These are phyloP conservation scores for Phytophthora macrochlamydospora DNA, from an alignment of 352 stramenopile genomes.

Conservation along the genomic window DNA sequence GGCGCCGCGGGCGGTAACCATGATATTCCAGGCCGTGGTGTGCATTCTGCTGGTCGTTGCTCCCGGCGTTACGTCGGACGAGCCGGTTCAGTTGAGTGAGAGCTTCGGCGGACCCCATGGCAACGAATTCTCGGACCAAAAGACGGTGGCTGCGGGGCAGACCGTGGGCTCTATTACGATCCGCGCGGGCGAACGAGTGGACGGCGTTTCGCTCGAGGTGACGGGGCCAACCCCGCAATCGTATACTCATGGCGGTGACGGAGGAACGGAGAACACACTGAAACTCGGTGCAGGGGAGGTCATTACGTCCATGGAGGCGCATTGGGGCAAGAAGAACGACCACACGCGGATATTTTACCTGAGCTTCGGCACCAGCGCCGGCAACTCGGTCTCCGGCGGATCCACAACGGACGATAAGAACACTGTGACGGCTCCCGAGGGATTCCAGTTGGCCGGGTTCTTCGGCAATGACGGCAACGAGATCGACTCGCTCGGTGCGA, in stretches of 20 bases:
- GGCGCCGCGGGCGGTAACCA: background rate
- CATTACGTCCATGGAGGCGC: conserved; percentile 11
- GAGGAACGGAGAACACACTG: conserved; percentile 8
- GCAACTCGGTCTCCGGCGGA: conserved; percentile 6
- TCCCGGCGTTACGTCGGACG: background rate
- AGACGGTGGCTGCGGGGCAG: conserved; percentile 1
- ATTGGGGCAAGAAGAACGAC: conserved; percentile 10
- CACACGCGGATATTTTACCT: conserved; percentile 13
- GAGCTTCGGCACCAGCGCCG: conserved; percentile 7
- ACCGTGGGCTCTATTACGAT: conserved; percentile 13
- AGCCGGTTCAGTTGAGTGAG: conserved; percentile 12
- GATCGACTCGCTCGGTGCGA: conserved; percentile 8
- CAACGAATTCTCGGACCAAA: conserved; percentile 13
- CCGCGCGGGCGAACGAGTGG: conserved; percentile 5
- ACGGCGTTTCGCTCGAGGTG: conserved; percentile 8
- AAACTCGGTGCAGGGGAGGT: conserved; percentile 4
- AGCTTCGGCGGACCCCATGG: conserved; percentile 12
- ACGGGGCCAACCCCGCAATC: conserved; percentile 3
- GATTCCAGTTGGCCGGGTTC: conserved; percentile 8
- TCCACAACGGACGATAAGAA: conserved; percentile 7
- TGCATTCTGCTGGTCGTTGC: conserved; percentile 1
- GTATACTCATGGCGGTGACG: conserved; percentile 5
- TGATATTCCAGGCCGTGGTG: conserved; percentile 3
- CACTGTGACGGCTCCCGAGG: conserved; percentile 7
- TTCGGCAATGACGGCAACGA: conserved; percentile 10